Base-by-base conservation (phyloP, 2,329 filamentous ascomycete species). In the Neofusicoccum umdonicola region DNA sequence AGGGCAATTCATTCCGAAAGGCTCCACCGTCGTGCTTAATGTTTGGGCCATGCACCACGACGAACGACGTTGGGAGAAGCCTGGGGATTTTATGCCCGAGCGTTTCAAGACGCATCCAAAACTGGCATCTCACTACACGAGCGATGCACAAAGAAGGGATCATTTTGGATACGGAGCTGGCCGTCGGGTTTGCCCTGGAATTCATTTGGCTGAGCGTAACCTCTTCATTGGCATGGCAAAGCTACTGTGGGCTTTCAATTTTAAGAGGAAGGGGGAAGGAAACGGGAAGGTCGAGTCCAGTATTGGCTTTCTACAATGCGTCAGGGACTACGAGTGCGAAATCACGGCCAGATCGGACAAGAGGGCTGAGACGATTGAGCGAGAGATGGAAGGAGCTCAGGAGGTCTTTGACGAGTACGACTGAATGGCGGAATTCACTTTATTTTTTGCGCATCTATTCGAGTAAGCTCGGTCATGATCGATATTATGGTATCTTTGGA, bases 1-100 rank as follows among this genome's bases (percentile, higher is more conserved):
- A 42, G 79, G 78, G 6, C 76, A 77, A n/a, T 70, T 71, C 7
- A 74, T 83, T 35, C 80, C 81, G 3, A 78, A 76, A 45, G 76
- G 74, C 2, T 75, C 74, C 2, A 74, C 74, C 9, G 69, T 80
- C 9, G 69, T 81, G 3, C 69, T 79, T 3, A 78, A 73, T 47
- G 70, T 69, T 1, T 78, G 69, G 47, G 47, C 17, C n/a, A 31
- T 37, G 35, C 35, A 37, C 35, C 35, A 37, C 35, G 35, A 37
- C 44, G 44, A 47, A 15, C 5, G 19, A 7, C 44, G 44, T 15
- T 47, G 44, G 44, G 44, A 47, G 44, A 11, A n/a, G 44, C 44
- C 44, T n/a, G 44, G 15, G 44, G 44, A 47, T n/a, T 47, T 47
- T 3, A 47, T 47, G 44, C 44, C 44, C 7, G 44, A 47, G 44